These are phyloP conservation scores for Stenocarpella maydis DNA, from an alignment of 2,329 filamentous ascomycete species.

Conservation along the genomic window DNA sequence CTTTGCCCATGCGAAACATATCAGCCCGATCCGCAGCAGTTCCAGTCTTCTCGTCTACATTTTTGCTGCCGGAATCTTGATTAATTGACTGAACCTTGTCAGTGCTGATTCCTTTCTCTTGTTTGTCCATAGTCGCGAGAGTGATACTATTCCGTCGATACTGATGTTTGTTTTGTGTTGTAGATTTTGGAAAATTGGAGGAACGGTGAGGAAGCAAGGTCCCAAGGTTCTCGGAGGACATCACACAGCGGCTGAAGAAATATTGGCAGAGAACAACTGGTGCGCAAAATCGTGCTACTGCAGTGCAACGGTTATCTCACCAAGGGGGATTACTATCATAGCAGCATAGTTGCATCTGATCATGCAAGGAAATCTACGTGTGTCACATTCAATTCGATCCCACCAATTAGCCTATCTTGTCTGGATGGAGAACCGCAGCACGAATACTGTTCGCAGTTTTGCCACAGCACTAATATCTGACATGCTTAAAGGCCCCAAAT, in stretches of 20 bases:
- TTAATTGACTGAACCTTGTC: neutral
- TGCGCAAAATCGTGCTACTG: neutral
- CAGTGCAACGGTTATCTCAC: neutral
- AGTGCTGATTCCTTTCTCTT: neutral
- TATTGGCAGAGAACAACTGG: neutral
- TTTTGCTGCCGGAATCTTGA: neutral
- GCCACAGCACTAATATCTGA: slow-evolving; percentile 11
- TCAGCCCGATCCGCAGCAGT: slow-evolving; percentile 48
- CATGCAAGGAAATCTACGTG: neutral
- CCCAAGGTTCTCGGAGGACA: neutral
- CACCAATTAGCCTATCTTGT: neutral
- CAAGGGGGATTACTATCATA: neutral
- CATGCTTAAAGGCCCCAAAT: neutral
- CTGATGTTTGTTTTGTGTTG: neutral
- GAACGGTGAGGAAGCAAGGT: neutral
- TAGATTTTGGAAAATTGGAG: neutral
- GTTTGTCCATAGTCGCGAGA: neutral
- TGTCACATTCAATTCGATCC: neutral
- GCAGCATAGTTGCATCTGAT: slow-evolving; percentile 3
- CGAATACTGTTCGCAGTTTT: neutral
- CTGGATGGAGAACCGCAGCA: neutral
- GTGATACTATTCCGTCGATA: neutral
- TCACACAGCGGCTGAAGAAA: neutral
- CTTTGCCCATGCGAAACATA: slow-evolving; percentile 59
- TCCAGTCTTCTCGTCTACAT: slow-evolving; percentile 6